Base-by-base conservation (phyloP, 441 rosid species). In the Bruguiera hainesii region DNA sequence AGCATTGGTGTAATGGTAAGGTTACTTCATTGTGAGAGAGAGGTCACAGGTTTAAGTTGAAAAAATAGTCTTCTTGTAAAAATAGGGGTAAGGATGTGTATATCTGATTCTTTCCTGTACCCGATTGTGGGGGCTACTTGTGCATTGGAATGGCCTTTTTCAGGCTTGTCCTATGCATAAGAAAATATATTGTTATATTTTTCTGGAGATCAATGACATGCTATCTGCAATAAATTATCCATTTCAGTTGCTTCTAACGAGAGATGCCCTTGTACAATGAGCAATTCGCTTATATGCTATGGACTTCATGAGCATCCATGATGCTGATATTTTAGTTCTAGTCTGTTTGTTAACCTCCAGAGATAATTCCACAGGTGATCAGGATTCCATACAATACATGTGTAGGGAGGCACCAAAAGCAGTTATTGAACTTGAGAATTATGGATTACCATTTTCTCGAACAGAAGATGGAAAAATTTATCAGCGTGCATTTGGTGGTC, bases 401-500 rank as follows among this genome's bases (percentile, higher is more conserved):
- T 93, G 98, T 71, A 82, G 97, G 80, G 98, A 93, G 80, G 98
- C 98, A 74, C 98, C 98, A 63, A 84, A 93, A 78, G 98, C 98
- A 5, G 97, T 93, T 35, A 91, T 93, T 75, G 97, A 93, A 80
- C 96, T 93, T 59, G 97, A 93, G 80, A 85, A 93, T 65, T 89
- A 91, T 59, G 98, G 97, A 2, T 65, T 93, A 33, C 97, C 97
- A 4, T 93, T 93, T 82, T 91, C 97, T 78, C 91, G 97, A 71
- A 93, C 97, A 59, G 97, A 93, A 83, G 98, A 91, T 65, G 98
- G 96, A 50, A 87, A 85, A 71, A 91, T 93, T 71, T 93, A 93
- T 81, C 98, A 93, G 75, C 95, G 97, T 71, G 98, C 97, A 13
- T 93, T 93, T 88, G 98, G 98, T 52, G 98, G 98, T 73, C 98